Percentiles rank a stretch among this genome's conserved stretches.
These are phyloP conservation scores for Eimeria brunetti DNA, from an alignment of 169 alveolate species.

Conservation along the genomic window DNA sequence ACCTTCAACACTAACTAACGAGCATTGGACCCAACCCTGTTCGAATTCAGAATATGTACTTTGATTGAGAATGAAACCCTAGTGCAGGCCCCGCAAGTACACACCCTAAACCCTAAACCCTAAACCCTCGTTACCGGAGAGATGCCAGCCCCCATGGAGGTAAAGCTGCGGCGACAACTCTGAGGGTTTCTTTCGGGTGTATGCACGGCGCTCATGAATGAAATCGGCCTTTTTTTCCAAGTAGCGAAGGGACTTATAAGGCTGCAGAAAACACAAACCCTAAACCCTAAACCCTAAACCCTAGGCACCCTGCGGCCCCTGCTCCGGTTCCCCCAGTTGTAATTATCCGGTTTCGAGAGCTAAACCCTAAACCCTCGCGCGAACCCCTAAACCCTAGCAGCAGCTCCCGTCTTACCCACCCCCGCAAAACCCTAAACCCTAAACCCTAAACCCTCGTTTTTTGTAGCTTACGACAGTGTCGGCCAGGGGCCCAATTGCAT, in stretches of 20 bases:
- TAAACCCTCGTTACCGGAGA: background rate
- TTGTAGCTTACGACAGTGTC: conserved; percentile 57
- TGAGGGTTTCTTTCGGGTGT: conserved; percentile 35
- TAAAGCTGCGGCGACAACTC: conserved; percentile 40
- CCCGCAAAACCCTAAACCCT: background rate
- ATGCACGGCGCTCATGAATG: conserved; percentile 3
- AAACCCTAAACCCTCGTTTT: background rate
- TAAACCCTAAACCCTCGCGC: too few relatives aligned
- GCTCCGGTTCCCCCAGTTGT: too few relatives aligned
- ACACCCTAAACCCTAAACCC: conserved; percentile 5
- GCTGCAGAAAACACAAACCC: conserved; percentile 3
- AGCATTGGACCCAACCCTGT: too few relatives aligned
- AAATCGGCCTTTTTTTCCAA: conserved; percentile 10
- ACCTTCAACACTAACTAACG: too few relatives aligned
- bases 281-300: too few relatives aligned
- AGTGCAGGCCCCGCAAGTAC: too few relatives aligned
- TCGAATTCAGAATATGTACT: too few relatives aligned
- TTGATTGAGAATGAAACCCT: too few relatives aligned
- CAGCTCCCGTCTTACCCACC: too few relatives aligned
- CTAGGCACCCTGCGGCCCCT: too few relatives aligned
- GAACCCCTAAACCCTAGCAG: too few relatives aligned
- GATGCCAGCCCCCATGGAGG: conserved; percentile 74
- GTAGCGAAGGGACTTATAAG: conserved; percentile 21
- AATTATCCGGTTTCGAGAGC: too few relatives aligned
- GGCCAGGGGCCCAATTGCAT: conserved; percentile 70